Evolutionary conservation across 768 basidiomycete genomes (phyloP).

Genomic region (Cystobasidium ongulense): DNA sequence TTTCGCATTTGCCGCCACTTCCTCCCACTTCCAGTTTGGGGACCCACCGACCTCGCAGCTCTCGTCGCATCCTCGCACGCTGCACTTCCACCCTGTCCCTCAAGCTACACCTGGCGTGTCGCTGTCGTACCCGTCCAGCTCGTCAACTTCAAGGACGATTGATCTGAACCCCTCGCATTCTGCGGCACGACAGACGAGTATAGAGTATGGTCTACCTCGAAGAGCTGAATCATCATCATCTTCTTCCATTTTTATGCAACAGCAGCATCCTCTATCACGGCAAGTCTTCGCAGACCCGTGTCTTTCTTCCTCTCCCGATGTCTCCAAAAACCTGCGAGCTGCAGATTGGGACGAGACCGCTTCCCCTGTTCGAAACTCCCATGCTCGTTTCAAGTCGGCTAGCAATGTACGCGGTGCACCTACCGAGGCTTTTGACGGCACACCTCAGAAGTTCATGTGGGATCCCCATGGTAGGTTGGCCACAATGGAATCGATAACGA

Average conservation of each 20-base stretch:
- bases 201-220: background rate
- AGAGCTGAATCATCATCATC: background rate
- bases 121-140: background rate
- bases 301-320: background rate
- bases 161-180: background rate
- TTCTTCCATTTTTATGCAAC: too few relatives aligned
- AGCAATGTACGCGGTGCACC: constrained; percentile 2
- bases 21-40: too few relatives aligned
- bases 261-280: too few relatives aligned
- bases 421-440: background rate
- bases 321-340: background rate
- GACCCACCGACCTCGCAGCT: too few relatives aligned
- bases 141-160: background rate
- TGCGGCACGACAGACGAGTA: background rate
- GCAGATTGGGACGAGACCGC: background rate
- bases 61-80: too few relatives aligned
- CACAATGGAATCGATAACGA: background rate
- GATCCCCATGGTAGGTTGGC: background rate
- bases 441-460: background rate
- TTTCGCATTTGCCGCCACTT: too few relatives aligned
- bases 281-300: too few relatives aligned
- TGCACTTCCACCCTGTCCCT: too few relatives aligned
- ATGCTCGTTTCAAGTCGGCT: background rate
- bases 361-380: background rate
- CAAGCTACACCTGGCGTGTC: too few relatives aligned